Conservation (phyloP, 2,329 filamentous ascomycete genomes). For the Podosphaera aphanis region DNA sequence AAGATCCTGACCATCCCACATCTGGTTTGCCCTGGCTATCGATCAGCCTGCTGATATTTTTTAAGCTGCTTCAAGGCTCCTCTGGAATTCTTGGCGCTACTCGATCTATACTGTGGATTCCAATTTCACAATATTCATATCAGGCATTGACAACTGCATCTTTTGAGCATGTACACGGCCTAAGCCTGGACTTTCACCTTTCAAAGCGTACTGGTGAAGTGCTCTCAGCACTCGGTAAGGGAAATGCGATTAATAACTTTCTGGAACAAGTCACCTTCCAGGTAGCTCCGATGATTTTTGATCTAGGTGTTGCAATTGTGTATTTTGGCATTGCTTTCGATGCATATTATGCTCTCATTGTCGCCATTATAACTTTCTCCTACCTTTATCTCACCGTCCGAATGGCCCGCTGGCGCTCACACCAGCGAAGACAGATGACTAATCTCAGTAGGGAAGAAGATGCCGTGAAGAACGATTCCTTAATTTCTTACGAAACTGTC, state of each 20-base stretch:
- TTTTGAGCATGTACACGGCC: slow-evolving; percentile 88
- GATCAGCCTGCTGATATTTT: slow-evolving; percentile 55
- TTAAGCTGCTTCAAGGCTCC: slow-evolving; percentile 63
- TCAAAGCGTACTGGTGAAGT: slow-evolving; percentile 95
- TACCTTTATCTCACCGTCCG: slow-evolving; percentile 93
- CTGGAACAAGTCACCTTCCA: slow-evolving; percentile 92
- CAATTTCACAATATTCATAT: slow-evolving; percentile 91
- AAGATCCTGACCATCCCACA: slow-evolving; percentile 20
- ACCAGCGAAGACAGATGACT: slow-evolving; percentile 79
- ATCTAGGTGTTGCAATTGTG: slow-evolving; percentile 62
- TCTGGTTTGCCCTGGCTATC: slow-evolving; percentile 40
- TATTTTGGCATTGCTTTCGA: slow-evolving; percentile 65
- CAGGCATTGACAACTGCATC: slow-evolving; percentile 80
- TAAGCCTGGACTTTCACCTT: slow-evolving; percentile 89
- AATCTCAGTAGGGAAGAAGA: slow-evolving; percentile 89
- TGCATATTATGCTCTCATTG: slow-evolving; percentile 71
- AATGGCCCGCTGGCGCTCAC: slow-evolving; percentile 79
- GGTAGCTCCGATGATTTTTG: slow-evolving; percentile 81
- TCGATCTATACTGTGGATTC: slow-evolving; percentile 77
- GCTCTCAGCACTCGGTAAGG: slow-evolving; percentile 84
- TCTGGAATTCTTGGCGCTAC: slow-evolving; percentile 70
- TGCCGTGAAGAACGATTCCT: slow-evolving; percentile 94
- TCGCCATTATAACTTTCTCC: slow-evolving; percentile 76
- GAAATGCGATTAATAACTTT: slow-evolving; percentile 86
- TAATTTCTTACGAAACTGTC: slow-evolving; percentile 92